Evolutionary conservation across 2,329 filamentous ascomycete genomes (phyloP).

Genomic region (Hymenoscyphus salicellus): DNA sequence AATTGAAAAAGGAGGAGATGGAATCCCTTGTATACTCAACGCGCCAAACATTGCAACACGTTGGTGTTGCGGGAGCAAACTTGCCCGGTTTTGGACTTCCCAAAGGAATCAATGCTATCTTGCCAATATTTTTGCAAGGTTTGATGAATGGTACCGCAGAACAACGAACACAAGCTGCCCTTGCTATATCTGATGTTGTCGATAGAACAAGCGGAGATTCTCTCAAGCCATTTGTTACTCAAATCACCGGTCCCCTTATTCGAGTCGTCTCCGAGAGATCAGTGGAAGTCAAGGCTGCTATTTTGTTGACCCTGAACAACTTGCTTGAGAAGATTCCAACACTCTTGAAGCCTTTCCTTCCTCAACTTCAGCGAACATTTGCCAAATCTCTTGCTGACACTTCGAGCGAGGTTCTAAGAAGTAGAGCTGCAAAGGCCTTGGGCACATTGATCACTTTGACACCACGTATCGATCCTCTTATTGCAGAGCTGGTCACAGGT

Average conservation of each 20-base stretch:
- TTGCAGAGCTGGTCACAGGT: conserved; percentile 88
- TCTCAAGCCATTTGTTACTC: conserved; percentile 91
- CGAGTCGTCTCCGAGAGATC: conserved; percentile 96
- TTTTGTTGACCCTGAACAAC: conserved; percentile 90
- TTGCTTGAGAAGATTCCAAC: conserved; percentile 93
- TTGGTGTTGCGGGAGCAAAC: conserved; percentile 81
- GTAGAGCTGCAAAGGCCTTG: conserved; percentile 85
- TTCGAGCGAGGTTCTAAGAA: conserved; percentile 82
- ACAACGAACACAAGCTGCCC: conserved; percentile 84
- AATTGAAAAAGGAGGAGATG: conserved; percentile 95
- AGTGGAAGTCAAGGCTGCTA: conserved; percentile 92
- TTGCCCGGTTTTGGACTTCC: conserved; percentile 86
- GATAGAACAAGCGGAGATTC: conserved; percentile 86
- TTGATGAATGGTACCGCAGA: conserved; percentile 94
- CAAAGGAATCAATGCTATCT: conserved; percentile 93
- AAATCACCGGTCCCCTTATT: conserved; percentile 95
- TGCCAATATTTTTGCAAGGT: conserved; percentile 96
- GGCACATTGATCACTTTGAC: conserved; percentile 95
- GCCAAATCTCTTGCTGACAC: conserved; percentile 93
- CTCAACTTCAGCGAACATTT: conserved; percentile 94
- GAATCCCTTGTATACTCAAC: conserved; percentile 86
- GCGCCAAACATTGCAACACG: conserved; percentile 78
- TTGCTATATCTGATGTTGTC: conserved; percentile 93
- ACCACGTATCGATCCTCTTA: conserved; percentile 89
- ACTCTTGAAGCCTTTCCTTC: conserved; percentile 93